Conservation (phyloP, 2,329 filamentous ascomycete species). For the Hortaea sp. region DNA sequence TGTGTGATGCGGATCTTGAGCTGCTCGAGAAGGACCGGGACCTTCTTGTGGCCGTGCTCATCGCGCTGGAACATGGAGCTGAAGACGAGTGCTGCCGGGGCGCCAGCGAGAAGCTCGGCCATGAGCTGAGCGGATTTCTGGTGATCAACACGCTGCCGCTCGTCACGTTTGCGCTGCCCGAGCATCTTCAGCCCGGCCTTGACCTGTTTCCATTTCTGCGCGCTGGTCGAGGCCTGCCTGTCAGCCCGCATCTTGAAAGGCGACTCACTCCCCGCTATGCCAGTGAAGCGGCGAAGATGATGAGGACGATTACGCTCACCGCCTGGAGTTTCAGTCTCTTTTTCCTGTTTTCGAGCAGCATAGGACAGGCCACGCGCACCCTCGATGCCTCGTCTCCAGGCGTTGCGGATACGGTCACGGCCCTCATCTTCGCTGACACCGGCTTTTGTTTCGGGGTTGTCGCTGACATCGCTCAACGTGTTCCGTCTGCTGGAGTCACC, state of each 20-base stretch:
- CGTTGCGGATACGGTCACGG: constrained; percentile 36
- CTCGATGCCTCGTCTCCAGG: constrained; percentile 37
- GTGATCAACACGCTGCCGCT: constrained; percentile 77
- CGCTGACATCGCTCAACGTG: constrained; percentile 31
- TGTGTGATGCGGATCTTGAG: constrained; percentile 80
- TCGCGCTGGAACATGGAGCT: constrained; percentile 97
- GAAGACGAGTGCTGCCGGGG: constrained; percentile 84
- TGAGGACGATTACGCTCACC: constrained; percentile 31
- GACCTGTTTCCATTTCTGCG: constrained; percentile 83
- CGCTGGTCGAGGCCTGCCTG: constrained; percentile 41
- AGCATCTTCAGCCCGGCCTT: constrained; percentile 79
- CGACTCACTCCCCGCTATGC: constrained; percentile 30
- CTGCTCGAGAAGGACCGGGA: constrained; percentile 90
- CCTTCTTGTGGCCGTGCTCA: constrained; percentile 88
- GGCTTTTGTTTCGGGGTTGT: constrained; percentile 27
- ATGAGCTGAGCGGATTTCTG: constrained; percentile 93
- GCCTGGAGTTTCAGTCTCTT: constrained; percentile 15
- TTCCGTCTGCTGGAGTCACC: constrained; percentile 44
- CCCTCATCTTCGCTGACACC: constrained; percentile 44
- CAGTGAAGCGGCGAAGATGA: constrained; percentile 38
- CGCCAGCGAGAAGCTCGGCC: constrained; percentile 85
- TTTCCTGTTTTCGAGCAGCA: constrained; percentile 19
- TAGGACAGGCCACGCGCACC: constrained; percentile 40
- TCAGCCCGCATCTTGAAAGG: constrained; percentile 35
- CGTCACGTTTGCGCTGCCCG: constrained; percentile 71